These are phyloP conservation scores for Circinella umbellata DNA, from an alignment of 371 early-diverging fungal genomes.

Conservation along the genomic window DNA sequence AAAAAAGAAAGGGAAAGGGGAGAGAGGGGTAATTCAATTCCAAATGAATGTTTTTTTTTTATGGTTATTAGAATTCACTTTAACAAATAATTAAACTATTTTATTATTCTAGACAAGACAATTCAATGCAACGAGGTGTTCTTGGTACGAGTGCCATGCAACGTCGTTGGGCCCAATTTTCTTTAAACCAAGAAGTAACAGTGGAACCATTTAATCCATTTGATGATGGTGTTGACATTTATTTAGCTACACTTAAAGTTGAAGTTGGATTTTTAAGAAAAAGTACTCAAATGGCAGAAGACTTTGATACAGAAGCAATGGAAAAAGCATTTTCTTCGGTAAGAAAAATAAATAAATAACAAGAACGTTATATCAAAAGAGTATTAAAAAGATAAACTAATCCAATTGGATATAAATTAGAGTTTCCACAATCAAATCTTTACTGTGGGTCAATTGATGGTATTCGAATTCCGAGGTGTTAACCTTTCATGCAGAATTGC, in stretches of 20 bases:
- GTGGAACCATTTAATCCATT: slow-evolving; percentile 80
- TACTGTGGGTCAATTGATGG: slow-evolving; percentile 68
- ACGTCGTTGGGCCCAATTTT: slow-evolving; percentile 87
- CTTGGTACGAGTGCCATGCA: slow-evolving; percentile 82
- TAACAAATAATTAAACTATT: too few species aligned
- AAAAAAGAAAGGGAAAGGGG: background rate
- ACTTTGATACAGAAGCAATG: slow-evolving; percentile 78
- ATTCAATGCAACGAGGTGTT: slow-evolving; percentile 61
- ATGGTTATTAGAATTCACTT: too few species aligned
- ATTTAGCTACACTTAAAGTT: slow-evolving; percentile 72
- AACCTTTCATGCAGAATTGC: slow-evolving; percentile 66
- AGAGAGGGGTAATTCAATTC: background rate
- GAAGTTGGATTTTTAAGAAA: slow-evolving; percentile 71
- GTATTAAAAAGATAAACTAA: too few species aligned
- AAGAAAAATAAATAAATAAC: too few species aligned
- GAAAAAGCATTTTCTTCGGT: slow-evolving; percentile 67
- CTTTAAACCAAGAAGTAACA: slow-evolving; percentile 80
- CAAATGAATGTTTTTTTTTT: too few species aligned
- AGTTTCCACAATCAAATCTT: slow-evolving; percentile 81
- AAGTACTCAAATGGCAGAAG: slow-evolving; percentile 58
- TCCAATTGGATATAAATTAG: slow-evolving; percentile 27
- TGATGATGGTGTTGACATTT: slow-evolving; percentile 62
- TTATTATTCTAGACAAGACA: slow-evolving; percentile 52
- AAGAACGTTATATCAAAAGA: too few species aligned
- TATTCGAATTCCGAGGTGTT: slow-evolving; percentile 84